Evolutionary conservation across 2,329 filamentous ascomycete species (phyloP).

Genomic region (Pseudogymnoascus sp.): DNA sequence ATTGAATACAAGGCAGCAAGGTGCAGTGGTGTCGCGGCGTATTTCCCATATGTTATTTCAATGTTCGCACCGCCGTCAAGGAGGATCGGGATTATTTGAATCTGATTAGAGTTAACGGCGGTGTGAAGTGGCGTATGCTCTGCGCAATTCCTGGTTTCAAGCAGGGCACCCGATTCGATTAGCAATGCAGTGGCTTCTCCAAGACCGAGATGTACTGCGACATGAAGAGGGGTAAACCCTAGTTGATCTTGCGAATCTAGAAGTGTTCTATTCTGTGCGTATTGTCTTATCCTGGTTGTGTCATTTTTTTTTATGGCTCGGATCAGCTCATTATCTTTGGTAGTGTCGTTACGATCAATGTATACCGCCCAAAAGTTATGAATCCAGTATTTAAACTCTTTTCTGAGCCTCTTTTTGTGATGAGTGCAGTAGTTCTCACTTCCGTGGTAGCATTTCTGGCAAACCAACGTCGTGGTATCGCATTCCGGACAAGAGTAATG

Average conservation of each 20-base stretch:
- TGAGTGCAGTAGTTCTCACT: background rate
- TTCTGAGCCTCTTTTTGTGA: background rate
- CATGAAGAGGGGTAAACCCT: background rate
- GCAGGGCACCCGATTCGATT: background rate
- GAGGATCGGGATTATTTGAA: background rate
- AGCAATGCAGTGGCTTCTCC: background rate
- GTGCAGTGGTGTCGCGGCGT: background rate
- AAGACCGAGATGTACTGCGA: background rate
- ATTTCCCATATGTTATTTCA: background rate
- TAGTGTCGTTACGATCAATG: background rate
- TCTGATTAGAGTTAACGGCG: background rate
- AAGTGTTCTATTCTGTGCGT: background rate
- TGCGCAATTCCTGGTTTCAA: background rate
- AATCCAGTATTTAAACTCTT: background rate
- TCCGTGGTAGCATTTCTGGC: background rate
- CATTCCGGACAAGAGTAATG: background rate
- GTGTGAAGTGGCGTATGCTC: background rate
- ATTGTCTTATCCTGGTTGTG: background rate
- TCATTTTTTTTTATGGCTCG: background rate
- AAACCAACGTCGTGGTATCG: accelerated
- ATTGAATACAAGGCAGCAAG: background rate
- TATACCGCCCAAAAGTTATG: background rate
- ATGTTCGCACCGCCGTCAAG: background rate
- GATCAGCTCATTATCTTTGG: background rate
- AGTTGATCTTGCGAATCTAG: background rate